Evolutionary conservation across 805 yeast species (phyloP), one percentile per base, ranked within the genome.

Genomic region (Saccharomycopsis amapae): DNA sequence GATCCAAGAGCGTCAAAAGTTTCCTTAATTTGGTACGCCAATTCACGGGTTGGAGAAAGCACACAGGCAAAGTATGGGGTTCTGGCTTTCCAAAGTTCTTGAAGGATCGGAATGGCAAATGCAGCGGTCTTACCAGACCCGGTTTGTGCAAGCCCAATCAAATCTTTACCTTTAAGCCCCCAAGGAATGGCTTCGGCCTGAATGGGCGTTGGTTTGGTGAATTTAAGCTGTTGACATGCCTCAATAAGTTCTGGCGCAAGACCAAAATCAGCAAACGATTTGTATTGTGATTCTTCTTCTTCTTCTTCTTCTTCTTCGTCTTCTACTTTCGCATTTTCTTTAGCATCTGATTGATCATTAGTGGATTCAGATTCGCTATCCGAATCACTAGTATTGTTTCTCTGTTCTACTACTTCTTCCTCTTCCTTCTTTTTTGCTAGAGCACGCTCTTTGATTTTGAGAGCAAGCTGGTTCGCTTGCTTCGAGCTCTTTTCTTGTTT

Each of bases 61-160:
- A 93, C 93, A 55, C 93, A 78, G 3, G 95, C 95, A 63, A 78
- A 93, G 57, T 85, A 84, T 3, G 96, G 89, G 2, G 82, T 72
- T 58, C 90, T 96, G 23, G 81, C 88, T 45, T 86, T 79, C 87
- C 96, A 89, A 40, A 93, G 69, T 1, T 86, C 80, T 62, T 93
- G 97, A 26, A 93, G 71, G 38, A 93, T 86, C 1, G 98, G 98
- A 42, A 93, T 78, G 6, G 97, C 97, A 71, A 93, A 93, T 0
- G 98, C 98, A 0, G 97, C 98, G 0, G 98, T 93, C 64, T 90
- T 90, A 53, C 98, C 98, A 3, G 96, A 86, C 38, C 98, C 98
- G 0, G 98, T 90, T 59, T 90, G 96, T 0, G 98, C 98, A 51
- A 90, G 73, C 12, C 98, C 98, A 58, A 90, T 88, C 39, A 90